Evolutionary conservation across 202 grass and related monocot genomes (phyloP).

Genomic region (Panicum virgatum): DNA sequence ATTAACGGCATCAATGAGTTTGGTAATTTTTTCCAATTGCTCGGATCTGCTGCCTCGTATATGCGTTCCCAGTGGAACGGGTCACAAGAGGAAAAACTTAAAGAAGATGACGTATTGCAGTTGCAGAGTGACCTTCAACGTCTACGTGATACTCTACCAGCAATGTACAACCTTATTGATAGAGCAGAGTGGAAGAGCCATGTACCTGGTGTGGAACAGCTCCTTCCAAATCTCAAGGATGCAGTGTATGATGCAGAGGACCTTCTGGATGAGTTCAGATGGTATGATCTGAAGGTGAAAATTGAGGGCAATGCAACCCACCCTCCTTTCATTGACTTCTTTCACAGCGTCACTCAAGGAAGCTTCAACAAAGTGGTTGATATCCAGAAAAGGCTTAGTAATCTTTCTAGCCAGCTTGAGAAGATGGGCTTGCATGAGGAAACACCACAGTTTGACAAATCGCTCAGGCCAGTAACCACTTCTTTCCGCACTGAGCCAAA

Average conservation of each 20-base stretch:
- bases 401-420: not conserved
- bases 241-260: not conserved
- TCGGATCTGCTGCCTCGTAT: no score
- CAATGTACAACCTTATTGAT: not conserved
- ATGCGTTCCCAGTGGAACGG: not conserved
- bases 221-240: not conserved
- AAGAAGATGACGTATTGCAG: not conserved
- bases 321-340: not conserved
- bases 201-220: rapidly evolving
- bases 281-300: not conserved
- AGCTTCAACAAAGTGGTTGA: not conserved
- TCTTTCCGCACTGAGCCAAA: not conserved
- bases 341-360: not conserved
- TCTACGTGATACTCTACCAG: not conserved
- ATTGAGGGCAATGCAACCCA: not conserved
- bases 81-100: rapidly evolving
- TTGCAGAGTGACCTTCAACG: not conserved
- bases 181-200: conserved; percentile 6
- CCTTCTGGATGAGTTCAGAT: not conserved
- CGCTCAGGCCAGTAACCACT: not conserved
- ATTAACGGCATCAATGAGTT: no score
- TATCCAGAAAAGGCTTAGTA: not conserved
- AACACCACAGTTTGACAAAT: not conserved
- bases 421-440: not conserved
- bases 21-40: no score